These are phyloP conservation scores for Aegilops umbellulata DNA, from an alignment of 176 grass and related monocot species.

Conservation along the genomic window DNA sequence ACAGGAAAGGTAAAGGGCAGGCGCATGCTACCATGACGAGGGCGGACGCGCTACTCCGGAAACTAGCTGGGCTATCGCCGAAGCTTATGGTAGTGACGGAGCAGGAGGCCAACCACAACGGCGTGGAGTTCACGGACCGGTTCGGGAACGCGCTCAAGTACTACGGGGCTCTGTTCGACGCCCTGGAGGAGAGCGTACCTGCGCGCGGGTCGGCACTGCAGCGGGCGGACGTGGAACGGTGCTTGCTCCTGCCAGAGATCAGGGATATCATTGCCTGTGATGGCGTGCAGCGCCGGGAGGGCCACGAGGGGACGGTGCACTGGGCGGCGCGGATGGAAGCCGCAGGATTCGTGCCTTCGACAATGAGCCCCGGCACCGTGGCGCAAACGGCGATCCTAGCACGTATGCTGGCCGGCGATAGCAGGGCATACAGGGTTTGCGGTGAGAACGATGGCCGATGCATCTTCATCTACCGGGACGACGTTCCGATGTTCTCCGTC, in stretches of 20 bases:
- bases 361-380: slow-evolving; percentile 6
- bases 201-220: slow-evolving; percentile 29
- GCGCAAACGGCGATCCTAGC: slow-evolving; percentile 15
- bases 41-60: slow-evolving; percentile 43
- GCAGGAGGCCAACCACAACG: slow-evolving; percentile 69
- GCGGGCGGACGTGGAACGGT: slow-evolving; percentile 33
- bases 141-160: slow-evolving; percentile 44
- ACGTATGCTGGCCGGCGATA: neutral
- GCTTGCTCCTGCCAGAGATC: slow-evolving; percentile 56
- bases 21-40: neutral
- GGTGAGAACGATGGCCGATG: neutral
- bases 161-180: slow-evolving; percentile 52
- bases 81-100: slow-evolving; percentile 67
- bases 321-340: slow-evolving; percentile 41
- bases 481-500: slow-evolving; percentile 47
- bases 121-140: slow-evolving; percentile 11
- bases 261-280: slow-evolving; percentile 51
- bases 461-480: slow-evolving; percentile 43
- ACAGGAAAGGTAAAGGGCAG: neutral
- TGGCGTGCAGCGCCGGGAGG: slow-evolving; percentile 41
- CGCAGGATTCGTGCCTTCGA: slow-evolving; percentile 29
- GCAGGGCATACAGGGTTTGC: slow-evolving; percentile 18
- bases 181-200: slow-evolving; percentile 32
- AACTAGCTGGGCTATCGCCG: slow-evolving; percentile 34
- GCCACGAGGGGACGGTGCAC: slow-evolving; percentile 50